These are phyloP conservation scores for Pythium volutum DNA, from an alignment of 352 stramenopile species.

Conservation along the genomic window DNA sequence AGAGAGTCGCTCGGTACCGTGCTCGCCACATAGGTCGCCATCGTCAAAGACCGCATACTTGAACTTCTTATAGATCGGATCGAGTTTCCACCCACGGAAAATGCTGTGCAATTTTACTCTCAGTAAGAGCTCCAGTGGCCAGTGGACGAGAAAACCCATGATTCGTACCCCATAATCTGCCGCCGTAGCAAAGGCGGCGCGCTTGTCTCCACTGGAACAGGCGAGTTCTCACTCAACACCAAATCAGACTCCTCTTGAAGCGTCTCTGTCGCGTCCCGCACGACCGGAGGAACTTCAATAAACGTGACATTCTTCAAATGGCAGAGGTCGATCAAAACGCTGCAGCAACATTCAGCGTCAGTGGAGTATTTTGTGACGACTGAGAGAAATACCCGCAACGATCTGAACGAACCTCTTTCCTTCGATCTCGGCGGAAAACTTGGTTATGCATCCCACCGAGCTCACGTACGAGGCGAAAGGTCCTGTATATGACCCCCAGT, in stretches of 20 bases:
- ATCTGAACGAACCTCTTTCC: constrained; percentile 34
- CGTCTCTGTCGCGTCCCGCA: background rate
- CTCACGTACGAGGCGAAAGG: constrained; percentile 8
- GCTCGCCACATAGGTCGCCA: constrained; percentile 56
- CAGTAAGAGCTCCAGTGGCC: background rate
- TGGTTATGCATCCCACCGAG: constrained; percentile 38
- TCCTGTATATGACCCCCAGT: constrained; percentile 25
- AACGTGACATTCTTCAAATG: constrained; percentile 62
- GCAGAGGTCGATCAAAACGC: constrained; percentile 59
- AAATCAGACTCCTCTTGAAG: background rate
- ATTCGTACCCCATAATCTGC: background rate
- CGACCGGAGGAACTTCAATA: constrained; percentile 12
- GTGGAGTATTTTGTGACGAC: background rate
- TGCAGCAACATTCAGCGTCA: constrained; percentile 11
- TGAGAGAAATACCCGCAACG: background rate
- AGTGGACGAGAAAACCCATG: background rate
- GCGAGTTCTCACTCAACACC: background rate
- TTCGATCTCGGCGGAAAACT: constrained; percentile 39
- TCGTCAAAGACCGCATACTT: constrained; percentile 81
- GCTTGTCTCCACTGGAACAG: background rate
- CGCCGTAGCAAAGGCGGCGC: background rate
- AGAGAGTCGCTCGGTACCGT: constrained; percentile 33
- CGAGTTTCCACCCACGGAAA: constrained; percentile 74
- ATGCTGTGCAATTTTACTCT: constrained; percentile 34
- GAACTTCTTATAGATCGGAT: constrained; percentile 73